These are phyloP conservation scores for Trichoderma oligosporum DNA, from an alignment of 2,329 filamentous ascomycete genomes.

Conservation along the genomic window DNA sequence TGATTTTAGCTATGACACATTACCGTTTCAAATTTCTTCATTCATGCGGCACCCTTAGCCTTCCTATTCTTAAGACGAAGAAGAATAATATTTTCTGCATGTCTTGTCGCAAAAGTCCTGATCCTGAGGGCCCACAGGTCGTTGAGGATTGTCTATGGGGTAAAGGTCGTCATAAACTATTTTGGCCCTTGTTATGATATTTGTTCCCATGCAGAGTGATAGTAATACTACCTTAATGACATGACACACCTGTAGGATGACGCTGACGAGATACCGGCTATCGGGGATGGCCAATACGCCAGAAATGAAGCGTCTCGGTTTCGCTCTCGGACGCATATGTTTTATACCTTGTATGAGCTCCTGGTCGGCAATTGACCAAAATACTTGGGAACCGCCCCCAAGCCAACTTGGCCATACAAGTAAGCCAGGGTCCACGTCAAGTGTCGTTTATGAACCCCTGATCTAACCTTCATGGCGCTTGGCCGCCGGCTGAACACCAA, in stretches of 20 bases:
- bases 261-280: neutral
- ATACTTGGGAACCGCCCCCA: conserved; percentile 11
- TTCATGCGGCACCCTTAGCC: neutral
- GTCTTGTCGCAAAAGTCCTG: neutral
- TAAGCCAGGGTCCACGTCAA: conserved; percentile 20
- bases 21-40: neutral
- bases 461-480: conserved; percentile 11
- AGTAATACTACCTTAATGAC: neutral
- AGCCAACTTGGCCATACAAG: neutral
- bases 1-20: neutral
- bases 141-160: neutral
- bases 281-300: neutral
- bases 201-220: too few relatives aligned
- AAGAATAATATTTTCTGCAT: neutral
- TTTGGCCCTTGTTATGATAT: too few relatives aligned
- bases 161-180: too few relatives aligned
- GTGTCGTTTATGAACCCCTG: conserved; percentile 20
- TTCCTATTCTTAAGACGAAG: neutral
- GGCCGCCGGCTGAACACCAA: conserved; percentile 10
- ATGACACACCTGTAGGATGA: too few relatives aligned
- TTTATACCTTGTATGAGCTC: conserved; percentile 1
- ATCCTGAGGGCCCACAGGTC: neutral
- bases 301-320: conserved; percentile 3
- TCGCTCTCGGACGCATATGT: conserved; percentile 2
- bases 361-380: conserved; percentile 18